These are phyloP conservation scores for Monascus ruber DNA, from an alignment of 2,329 filamentous ascomycete species.

Conservation along the genomic window DNA sequence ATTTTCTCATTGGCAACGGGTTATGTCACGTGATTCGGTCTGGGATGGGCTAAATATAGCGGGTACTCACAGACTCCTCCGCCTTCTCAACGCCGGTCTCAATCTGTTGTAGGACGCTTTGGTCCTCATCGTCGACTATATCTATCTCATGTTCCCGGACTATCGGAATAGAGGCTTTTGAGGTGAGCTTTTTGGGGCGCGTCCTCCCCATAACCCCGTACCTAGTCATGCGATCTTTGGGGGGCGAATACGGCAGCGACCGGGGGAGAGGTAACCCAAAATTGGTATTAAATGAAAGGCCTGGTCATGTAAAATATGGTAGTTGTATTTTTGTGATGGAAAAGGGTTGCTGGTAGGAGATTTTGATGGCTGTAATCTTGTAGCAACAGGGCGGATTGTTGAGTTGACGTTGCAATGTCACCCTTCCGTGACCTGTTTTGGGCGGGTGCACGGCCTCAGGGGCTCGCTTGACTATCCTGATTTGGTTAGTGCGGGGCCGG, in stretches of 20 bases:
- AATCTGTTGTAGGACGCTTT: slow-evolving; percentile 71
- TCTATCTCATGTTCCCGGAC: slow-evolving; percentile 87
- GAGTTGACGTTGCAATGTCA: slow-evolving; percentile 36
- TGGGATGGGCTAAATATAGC: slow-evolving; percentile 21
- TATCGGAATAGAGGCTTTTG: slow-evolving; percentile 77
- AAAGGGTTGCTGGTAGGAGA: slow-evolving; percentile 38
- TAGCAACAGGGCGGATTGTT: slow-evolving; percentile 25
- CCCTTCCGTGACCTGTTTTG: slow-evolving; percentile 30
- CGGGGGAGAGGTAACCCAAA: slow-evolving; percentile 45
- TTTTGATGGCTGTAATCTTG: slow-evolving; percentile 20
- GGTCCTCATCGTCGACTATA: slow-evolving; percentile 71
- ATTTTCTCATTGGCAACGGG: slow-evolving; percentile 21
- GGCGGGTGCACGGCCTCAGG: slow-evolving; percentile 31
- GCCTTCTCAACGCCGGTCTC: slow-evolving; percentile 94
- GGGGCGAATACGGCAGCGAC: slow-evolving; percentile 25
- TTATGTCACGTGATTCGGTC: slow-evolving; percentile 28
- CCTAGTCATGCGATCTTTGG: slow-evolving; percentile 34
- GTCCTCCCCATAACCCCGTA: slow-evolving; percentile 37
- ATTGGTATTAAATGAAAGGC: slow-evolving; percentile 54
- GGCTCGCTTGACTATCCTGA: slow-evolving; percentile 30
- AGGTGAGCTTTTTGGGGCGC: slow-evolving; percentile 63
- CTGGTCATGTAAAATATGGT: slow-evolving; percentile 42
- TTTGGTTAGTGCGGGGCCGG: slow-evolving; percentile 32
- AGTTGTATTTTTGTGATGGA: slow-evolving; percentile 46
- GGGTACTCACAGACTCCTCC: slow-evolving; percentile 81